Base-by-base conservation (phyloP, 2,329 filamentous ascomycete species). In the Periglandula ipomoeae region DNA sequence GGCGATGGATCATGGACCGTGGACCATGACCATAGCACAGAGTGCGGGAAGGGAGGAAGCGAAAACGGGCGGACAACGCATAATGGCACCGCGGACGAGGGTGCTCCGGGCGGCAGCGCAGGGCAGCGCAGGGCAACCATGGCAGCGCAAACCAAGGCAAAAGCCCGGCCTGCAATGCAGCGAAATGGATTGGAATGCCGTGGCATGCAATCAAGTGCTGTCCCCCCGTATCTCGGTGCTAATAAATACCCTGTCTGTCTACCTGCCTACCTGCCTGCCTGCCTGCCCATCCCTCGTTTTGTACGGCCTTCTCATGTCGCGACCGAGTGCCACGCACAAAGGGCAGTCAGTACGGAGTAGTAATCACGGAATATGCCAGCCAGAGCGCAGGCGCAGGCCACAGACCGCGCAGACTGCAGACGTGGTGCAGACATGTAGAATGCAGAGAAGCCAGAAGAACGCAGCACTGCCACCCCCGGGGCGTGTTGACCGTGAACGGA, bases 31-130 rank as follows among this genome's bases (percentile, higher is more conserved):
- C n/a, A 50, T 50, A 39, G 40, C 19, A 40, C 32, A 20, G 38
- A 43, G 42, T 26, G 34, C 44, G 49, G 45, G 47, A 32, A 51
- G 47, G 41, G 48, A 37, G 34, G 47, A 45, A 45, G 43, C 43
- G 43, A 45, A 32, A 37, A 19, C 43, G 43, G 41, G 43, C 43
- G 43, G 43, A 44, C 43, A 35, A 30, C 43, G 30, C 43, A 44
- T 44, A 17, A 44, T 44, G 30, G 43, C 11, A 20, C 43, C 43
- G 27, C 43, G 32, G 30, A 24, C 20, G 30, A 5, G 11, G 7
- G 9, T 37, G 26, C 41, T 44, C 41, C 41, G 41, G 41, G 27
- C 41, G 43, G 43, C 30, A 45, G 32, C 26, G 22, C 32, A 38
- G 20, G 32, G 15, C 32, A 37, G 20, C 26, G 42, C 42, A 35